phyloP scores from a whole-genome alignment of 306 rosid genomes.

The Prosopis cineraria region DNA sequence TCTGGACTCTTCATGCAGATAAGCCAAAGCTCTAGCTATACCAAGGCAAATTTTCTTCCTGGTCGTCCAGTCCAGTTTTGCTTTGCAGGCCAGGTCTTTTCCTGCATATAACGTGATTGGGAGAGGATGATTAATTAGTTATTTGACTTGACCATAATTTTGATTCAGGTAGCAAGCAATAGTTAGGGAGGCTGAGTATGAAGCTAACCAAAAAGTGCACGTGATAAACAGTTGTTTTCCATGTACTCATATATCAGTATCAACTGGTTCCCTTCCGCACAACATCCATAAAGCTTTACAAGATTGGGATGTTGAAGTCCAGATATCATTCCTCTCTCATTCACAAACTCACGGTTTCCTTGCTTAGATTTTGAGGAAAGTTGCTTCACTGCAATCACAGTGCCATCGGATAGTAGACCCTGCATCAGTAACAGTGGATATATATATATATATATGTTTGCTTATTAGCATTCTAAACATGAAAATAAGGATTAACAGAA shows the following conservation, averaged over 20 bases:
- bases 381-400: constrained; percentile 87
- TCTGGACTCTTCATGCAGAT: constrained; percentile 87
- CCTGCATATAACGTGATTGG: constrained; percentile 46
- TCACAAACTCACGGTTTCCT: constrained; percentile 96
- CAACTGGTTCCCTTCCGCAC: constrained; percentile 88
- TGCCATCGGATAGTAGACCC: constrained; percentile 88
- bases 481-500: not conserved
- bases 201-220: constrained; percentile 80
- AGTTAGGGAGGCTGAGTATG: constrained; percentile 9
- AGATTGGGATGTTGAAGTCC: constrained; percentile 94
- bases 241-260: constrained; percentile 82
- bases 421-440: constrained; percentile 46
- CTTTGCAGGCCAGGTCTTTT: constrained; percentile 51
- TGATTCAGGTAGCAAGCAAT: constrained; percentile 19
- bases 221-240: constrained; percentile 94
- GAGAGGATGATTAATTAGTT: constrained; percentile 30
- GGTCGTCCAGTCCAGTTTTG: constrained; percentile 73
- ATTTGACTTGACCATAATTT: constrained; percentile 11
- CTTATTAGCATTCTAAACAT: constrained; percentile 18
- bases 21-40: constrained; percentile 87
- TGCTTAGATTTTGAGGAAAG: constrained; percentile 92
- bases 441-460: not conserved
- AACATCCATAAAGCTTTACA: constrained; percentile 92
- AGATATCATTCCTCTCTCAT: constrained; percentile 92
- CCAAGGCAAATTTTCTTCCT: constrained; percentile 90